A percentile compares a stretch with the other conserved stretches of the same genome.
Evolutionary conservation across 2,329 filamentous ascomycete species (phyloP).

Genomic region (Alternaria solani): DNA sequence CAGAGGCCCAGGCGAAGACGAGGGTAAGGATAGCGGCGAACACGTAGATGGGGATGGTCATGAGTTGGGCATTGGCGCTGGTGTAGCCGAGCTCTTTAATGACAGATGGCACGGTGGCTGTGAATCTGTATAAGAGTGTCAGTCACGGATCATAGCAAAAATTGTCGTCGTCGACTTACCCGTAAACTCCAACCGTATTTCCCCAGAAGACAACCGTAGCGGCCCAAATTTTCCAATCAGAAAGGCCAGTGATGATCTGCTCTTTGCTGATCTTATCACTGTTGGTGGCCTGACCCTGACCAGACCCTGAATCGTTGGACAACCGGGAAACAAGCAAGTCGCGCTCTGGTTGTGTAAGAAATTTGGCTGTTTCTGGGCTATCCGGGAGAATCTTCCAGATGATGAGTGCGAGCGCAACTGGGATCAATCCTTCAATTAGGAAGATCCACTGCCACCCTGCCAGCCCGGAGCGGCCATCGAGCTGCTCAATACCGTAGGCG

Average conservation of each 20-base stretch:
- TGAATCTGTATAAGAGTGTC: conserved; percentile 37
- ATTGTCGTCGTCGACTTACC: conserved; percentile 23
- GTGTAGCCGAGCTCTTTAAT: conserved; percentile 55
- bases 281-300: conserved; percentile 57
- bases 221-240: conserved; percentile 49
- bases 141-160: background rate
- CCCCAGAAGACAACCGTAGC: conserved; percentile 51
- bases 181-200: conserved; percentile 49
- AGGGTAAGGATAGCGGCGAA: conserved; percentile 53
- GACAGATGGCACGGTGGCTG: conserved; percentile 53
- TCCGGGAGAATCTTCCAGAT: conserved; percentile 65
- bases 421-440: conserved; percentile 40
- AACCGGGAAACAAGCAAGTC: conserved; percentile 45
- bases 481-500: conserved; percentile 44
- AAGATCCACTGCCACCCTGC: conserved; percentile 49
- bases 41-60: conserved; percentile 54
- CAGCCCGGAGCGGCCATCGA: conserved; percentile 39
- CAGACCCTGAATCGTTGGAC: conserved; percentile 54
- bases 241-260: conserved; percentile 60
- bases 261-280: conserved; percentile 58
- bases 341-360: conserved; percentile 46
- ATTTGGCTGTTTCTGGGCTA: conserved; percentile 53
- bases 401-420: conserved; percentile 51
- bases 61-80: conserved; percentile 52
- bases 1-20: conserved; percentile 58